Conservation (phyloP, 1,284 basidiomycete genomes). For the Ustilago nuda region DNA sequence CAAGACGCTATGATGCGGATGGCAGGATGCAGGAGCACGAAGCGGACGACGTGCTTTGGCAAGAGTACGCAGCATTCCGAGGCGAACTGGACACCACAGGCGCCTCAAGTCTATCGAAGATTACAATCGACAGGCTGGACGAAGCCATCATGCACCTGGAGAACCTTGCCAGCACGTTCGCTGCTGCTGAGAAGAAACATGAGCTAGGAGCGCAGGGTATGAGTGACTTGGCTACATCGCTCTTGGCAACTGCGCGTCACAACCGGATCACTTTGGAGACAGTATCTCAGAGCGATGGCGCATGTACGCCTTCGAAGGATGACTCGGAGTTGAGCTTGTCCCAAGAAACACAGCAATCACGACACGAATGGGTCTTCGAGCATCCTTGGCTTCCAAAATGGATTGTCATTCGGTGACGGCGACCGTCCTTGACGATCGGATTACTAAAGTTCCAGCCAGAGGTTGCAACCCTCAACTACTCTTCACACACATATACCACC, state of each 20-base stretch:
- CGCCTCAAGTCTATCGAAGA: neutral
- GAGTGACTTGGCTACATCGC: constrained; percentile 12
- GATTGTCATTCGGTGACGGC: neutral
- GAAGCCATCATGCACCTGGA: constrained; percentile 16
- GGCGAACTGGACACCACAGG: constrained; percentile 4
- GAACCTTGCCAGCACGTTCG: constrained; percentile 6
- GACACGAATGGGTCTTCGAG: constrained; percentile 12
- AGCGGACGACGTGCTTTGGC: constrained; percentile 29
- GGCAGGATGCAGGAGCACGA: neutral
- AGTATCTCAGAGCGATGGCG: neutral
- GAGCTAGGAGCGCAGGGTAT: constrained; percentile 15
- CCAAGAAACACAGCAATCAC: neutral
- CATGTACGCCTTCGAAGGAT: neutral
- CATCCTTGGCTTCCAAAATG: constrained; percentile 44
- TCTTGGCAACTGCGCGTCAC: constrained; percentile 25
- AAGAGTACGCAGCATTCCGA: constrained; percentile 23
- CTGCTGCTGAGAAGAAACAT: constrained; percentile 2
- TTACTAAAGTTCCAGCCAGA: too few species aligned
- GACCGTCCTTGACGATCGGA: neutral
- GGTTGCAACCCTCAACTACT: too few species aligned
- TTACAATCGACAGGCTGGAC: constrained; percentile 17
- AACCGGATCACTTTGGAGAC: constrained; percentile 11
- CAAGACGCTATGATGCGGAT: neutral
- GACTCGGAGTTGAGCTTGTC: neutral
- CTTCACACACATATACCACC: neutral